Base-by-base conservation (phyloP, 2,329 filamentous ascomycete species). In the Cercospora nicotianae region DNA sequence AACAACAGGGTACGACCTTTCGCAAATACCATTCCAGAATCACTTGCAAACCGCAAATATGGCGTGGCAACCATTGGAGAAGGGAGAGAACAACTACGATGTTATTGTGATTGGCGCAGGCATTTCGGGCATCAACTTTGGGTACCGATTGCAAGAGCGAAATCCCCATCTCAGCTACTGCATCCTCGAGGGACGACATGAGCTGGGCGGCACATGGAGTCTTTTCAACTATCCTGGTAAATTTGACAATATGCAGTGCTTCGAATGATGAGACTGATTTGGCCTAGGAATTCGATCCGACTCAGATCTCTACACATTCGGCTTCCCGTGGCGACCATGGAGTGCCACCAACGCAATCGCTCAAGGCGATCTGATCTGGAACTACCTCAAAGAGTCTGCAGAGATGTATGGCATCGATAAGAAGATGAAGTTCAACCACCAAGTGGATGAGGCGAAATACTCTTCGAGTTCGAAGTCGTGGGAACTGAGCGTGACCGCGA, bases 121-220 rank as follows among this genome's bases (percentile, higher is more conserved):
- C 10, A 87, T 94, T 64, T 90, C 89, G 5, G 91, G 91, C 63
- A 90, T 94, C 80, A 92, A 93, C 72, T 83, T 88, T 12, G 90
- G 87, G 13, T 93, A 93, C 74, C 87, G 89, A 28, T 67, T 80
- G 6, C 78, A 79, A 67, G 77, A 79, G 57, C 72, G 76, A 55
- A 70, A 89, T 1, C 88, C 89, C 0, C 75, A 81, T 53, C 79
- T 83, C 45, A 85, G 78, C 2, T 93, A 91, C 75, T 83, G 86
- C 12, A 86, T 94, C 28, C 83, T 94, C 16, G 91, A 94, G 77
- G 84, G 83, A 1, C 87, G 91, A 36, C 81, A 84, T 60, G 80
- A 83, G 28, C 82, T 94, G 5, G 91, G 91, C 1, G 91, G 92
- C 1, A 94, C 91, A 0, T 94, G 91, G 91, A 88, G 90, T 73